Evolutionary conservation across 2,329 filamentous ascomycete species (phyloP), one percentile per base, ranked within the genome.

Genomic region (Harringtonia aguacate): DNA sequence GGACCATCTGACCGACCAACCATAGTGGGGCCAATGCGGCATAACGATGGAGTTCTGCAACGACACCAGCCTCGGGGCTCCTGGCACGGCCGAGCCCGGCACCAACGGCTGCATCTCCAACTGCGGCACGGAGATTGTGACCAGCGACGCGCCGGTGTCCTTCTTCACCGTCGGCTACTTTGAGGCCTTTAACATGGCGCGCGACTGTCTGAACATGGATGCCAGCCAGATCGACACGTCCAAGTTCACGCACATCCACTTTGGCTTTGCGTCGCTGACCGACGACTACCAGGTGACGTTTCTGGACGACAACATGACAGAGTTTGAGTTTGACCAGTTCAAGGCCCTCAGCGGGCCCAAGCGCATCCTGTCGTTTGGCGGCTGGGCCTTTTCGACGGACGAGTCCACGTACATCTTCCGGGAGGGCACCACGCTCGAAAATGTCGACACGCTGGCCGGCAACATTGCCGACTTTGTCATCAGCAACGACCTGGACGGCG

Each of bases 11-110:
- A 27, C 24, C 24, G 24, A 6, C 24, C n/a, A n/a, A n/a, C n/a
- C n/a, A n/a, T n/a, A 27, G 33, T 67, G 65, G 57, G 70, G 69
- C 1, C 59, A 66, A 38, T 73, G 70, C 24, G 69, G 69, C 7
- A 59, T 60, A 2, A 66, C 64, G 0, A 48, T 50, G 3, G 66
- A 67, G 17, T 70, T 69, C 50, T 73, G 69, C 53, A 56, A 27
- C 24, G 24, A 42, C 31, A 42, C 41, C 2, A 36, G 17, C 28
- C 22, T 27, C 3, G 47, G 47, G 6, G 28, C 35, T 10, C 47
- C 47, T 14, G 65, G 65, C 10, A 67, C 64, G 5, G 54, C 61
- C 10, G 35, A 47, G 8, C 40, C 50, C 0, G 58, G 56, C 8
- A 56, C 48, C 9, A 56, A 62, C 46, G 62, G 61, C 27, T 67